Base-by-base conservation (phyloP, 257 asterid species). In the Solanum tacnaense region DNA sequence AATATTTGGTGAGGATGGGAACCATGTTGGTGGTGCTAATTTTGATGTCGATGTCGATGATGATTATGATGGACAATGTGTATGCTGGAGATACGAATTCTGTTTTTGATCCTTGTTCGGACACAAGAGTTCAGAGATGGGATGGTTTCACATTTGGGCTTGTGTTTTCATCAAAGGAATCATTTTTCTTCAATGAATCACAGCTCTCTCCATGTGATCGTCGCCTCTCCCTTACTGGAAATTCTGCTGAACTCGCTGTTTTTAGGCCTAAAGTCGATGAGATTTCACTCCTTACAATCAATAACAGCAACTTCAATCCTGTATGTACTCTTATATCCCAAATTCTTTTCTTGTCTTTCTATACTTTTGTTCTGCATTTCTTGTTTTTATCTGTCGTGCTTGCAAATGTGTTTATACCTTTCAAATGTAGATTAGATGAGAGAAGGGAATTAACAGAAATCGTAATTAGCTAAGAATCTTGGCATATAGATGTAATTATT, bases 151-250 rank as follows among this genome's bases (percentile, higher is more conserved):
- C 98, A 3, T 95, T 97, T 73, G 99, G 99, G 1, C 91, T 97
- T 15, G 98, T 91, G 1, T 94, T 97, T 89, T 91, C 99, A 21
- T 90, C 98, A 2, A 96, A 65, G 89, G 92, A 95, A 11, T 89
- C 93, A 2, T 97, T 96, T 92, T 94, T 96, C 65, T 95, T 89
- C 93, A 94, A 97, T 87, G 93, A 92, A 86, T 92, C 95, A 10
- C 99, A 96, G 91, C 98, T 97, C 82, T 97, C 99, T 2, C 99
- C 99, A 0, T 96, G 99, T 56, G 99, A 97, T 90, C 85, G 83
- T 1, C 98, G 99, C 3, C 98, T 97, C 67, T 10, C 94, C 41
- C 95, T 97, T 31, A 23, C 95, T 12, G 88, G 88, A n/a, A 84
- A 70, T 25, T 60, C 75, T 3, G 94, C 96, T 5, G 89, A 92